These are phyloP conservation scores for Triglochin maritima DNA, from an alignment of 106 monocot species.

Conservation along the genomic window DNA sequence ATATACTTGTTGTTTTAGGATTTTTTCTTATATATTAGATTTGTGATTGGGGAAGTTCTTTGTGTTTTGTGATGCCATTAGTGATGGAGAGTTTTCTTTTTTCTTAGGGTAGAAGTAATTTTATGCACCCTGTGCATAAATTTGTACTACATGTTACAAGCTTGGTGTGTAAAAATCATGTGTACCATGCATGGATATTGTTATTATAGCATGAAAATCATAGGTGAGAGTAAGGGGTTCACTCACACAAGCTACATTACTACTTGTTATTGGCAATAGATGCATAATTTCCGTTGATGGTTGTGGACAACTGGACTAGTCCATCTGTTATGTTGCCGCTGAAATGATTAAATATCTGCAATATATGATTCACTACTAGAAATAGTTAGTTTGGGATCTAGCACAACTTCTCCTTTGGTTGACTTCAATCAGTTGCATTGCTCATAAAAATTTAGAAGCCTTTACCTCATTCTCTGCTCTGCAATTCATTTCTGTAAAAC, in stretches of 20 bases:
- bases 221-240: background rate
- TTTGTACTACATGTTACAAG: no score
- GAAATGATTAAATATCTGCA: background rate
- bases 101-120: no score
- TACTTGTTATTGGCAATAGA: no score
- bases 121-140: no score
- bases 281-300: no score
- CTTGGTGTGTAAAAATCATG: no score
- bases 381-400: background rate
- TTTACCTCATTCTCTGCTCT: background rate
- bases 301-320: background rate
- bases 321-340: background rate
- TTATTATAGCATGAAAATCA: background rate
- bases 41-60: no score
- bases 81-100: no score
- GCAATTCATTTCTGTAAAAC: background rate
- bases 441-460: background rate
- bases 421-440: background rate
- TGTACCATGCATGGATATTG: no score
- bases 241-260: background rate
- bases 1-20: background rate
- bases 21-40: no score
- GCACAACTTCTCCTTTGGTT: background rate
- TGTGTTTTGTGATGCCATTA: no score
- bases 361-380: background rate